These are phyloP conservation scores for Adansonia digitata DNA, from an alignment of 345 rosid species.

Conservation along the genomic window DNA sequence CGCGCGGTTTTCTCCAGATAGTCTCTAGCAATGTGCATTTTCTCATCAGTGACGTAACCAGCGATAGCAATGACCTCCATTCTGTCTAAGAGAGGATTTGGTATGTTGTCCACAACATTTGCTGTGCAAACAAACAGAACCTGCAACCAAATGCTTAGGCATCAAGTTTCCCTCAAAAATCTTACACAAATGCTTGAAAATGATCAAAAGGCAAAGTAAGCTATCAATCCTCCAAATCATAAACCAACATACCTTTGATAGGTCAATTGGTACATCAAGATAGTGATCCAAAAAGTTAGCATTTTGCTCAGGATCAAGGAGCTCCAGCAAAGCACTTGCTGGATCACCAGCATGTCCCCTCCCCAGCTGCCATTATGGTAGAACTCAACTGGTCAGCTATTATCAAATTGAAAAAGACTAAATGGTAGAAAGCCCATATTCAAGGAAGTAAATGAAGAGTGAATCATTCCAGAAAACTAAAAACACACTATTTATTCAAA, in stretches of 20 bases:
- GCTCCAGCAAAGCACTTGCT: slow-evolving; percentile 97
- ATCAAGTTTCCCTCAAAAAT: neutral
- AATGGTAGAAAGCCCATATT: neutral
- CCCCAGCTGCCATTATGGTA: slow-evolving; percentile 59
- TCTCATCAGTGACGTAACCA: slow-evolving; percentile 97
- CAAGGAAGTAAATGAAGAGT: neutral
- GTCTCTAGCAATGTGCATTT: slow-evolving; percentile 96
- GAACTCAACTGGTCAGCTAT: neutral
- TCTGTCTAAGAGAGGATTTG: slow-evolving; percentile 96
- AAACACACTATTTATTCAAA: slow-evolving; percentile 3
- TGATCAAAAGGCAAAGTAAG: neutral
- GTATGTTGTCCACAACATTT: slow-evolving; percentile 89
- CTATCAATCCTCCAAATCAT: neutral
- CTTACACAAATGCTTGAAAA: neutral
- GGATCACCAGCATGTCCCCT: slow-evolving; percentile 98
- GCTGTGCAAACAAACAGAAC: slow-evolving; percentile 99
- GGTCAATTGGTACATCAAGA: slow-evolving; percentile 91
- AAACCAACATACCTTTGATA: slow-evolving; percentile 65
- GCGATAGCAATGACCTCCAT: slow-evolving; percentile 99
- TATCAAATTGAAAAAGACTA: neutral
- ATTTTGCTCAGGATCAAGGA: slow-evolving; percentile 99
- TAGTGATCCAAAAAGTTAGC: slow-evolving; percentile 97
- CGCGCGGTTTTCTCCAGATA: slow-evolving; percentile 85
- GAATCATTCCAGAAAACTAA: neutral
- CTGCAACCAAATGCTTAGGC: slow-evolving; percentile 35